Evolutionary conservation across 2,329 filamentous ascomycete species (phyloP).

Genomic region (Microcyclospora tardicrescens): DNA sequence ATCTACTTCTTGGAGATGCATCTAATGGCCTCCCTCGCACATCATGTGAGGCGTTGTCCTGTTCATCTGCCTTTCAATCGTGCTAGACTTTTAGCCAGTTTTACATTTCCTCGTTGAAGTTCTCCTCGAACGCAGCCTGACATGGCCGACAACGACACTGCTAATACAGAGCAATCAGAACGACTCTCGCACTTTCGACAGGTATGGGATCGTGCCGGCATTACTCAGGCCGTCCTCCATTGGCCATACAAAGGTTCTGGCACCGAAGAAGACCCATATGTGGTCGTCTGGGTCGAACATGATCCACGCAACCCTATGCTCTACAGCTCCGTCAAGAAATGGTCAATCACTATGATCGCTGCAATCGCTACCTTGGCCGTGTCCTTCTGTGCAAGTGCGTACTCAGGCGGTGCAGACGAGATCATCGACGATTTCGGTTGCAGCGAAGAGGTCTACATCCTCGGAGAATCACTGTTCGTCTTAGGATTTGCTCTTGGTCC

Average conservation of each 20-base stretch:
- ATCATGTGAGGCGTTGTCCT: too few relatives aligned
- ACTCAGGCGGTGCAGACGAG: conserved; percentile 43
- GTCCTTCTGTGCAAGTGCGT: conserved; percentile 57
- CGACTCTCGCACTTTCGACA: conserved; percentile 17
- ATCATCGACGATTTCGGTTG: conserved; percentile 45
- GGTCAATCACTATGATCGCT: conserved; percentile 50
- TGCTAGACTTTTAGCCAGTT: background rate
- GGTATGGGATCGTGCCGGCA: conserved; percentile 20
- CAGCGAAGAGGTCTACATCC: conserved; percentile 40
- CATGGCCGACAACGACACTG: background rate
- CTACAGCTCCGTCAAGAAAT: conserved; percentile 47
- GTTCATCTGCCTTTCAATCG: too few relatives aligned
- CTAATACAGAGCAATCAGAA: background rate
- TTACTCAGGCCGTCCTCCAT: conserved; percentile 23
- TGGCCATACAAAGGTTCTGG: conserved; percentile 32
- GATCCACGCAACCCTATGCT: conserved; percentile 56
- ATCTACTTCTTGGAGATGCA: too few relatives aligned
- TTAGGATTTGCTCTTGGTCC: conserved; percentile 46
- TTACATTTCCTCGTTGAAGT: background rate
- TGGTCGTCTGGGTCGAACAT: conserved; percentile 52
- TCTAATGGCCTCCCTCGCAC: too few relatives aligned
- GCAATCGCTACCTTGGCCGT: conserved; percentile 56
- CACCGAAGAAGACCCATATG: conserved; percentile 53
- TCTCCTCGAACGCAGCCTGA: background rate
- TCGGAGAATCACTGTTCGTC: conserved; percentile 53